A percentile compares a stretch with the other conserved stretches of the same genome.
Conservation (phyloP, 192 early-diverging fungal genomes). For the Umbelopsis vinacea region DNA sequence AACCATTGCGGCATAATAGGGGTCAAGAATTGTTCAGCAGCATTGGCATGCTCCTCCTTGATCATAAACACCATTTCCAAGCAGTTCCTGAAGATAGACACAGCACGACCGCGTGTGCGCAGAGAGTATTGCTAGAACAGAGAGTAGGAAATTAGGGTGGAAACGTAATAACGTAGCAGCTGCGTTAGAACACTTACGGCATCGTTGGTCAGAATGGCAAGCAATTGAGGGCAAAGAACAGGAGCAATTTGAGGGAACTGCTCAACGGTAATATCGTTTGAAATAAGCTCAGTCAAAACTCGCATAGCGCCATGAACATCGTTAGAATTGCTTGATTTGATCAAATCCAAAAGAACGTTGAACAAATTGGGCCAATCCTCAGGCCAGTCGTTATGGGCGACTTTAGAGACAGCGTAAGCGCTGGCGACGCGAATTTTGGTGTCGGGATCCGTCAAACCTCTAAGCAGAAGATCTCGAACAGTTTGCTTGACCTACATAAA, state of each 20-base stretch:
- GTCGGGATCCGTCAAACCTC: slow-evolving; percentile 61
- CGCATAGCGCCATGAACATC: slow-evolving; percentile 89
- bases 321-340: slow-evolving; percentile 66
- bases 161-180: neutral
- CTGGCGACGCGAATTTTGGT: slow-evolving; percentile 67
- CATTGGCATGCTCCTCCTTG: slow-evolving; percentile 74
- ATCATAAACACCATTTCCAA: slow-evolving; percentile 84
- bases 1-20: slow-evolving; percentile 85
- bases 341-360: slow-evolving; percentile 68
- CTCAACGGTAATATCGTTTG: slow-evolving; percentile 83
- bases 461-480: slow-evolving; percentile 60
- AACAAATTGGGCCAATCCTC: slow-evolving; percentile 93
- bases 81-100: slow-evolving; percentile 83
- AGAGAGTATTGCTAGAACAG: slow-evolving; percentile 57
- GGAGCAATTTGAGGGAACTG: slow-evolving; percentile 86
- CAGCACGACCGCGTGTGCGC: slow-evolving; percentile 73
- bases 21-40: slow-evolving; percentile 68
- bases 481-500: slow-evolving; percentile 57
- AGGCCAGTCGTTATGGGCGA: slow-evolving; percentile 93
- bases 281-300: slow-evolving; percentile 84
- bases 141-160: neutral
- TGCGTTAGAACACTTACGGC: slow-evolving; percentile 40
- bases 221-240: slow-evolving; percentile 81
- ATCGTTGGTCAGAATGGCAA: slow-evolving; percentile 71
- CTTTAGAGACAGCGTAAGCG: slow-evolving; percentile 85